These are phyloP conservation scores for Microglena sp. DNA, from an alignment of 139 green algal species.

Conservation along the genomic window DNA sequence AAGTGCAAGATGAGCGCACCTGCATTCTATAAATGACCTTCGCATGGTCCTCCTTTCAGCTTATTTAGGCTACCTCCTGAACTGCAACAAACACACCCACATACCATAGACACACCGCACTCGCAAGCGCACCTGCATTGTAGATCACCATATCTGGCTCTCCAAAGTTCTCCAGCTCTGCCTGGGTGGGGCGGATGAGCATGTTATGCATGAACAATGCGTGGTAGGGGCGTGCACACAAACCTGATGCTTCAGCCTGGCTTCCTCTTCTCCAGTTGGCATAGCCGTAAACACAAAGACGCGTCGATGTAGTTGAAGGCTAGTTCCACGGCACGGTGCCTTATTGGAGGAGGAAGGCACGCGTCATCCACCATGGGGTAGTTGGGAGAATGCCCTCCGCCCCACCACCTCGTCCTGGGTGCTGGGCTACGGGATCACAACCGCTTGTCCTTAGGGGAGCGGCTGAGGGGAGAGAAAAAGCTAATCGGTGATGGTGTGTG, in stretches of 20 bases:
- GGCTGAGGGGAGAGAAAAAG: too few relatives aligned
- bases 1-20: too few relatives aligned
- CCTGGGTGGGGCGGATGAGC: slow-evolving; percentile 76
- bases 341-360: slow-evolving; percentile 20
- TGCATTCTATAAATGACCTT: too few relatives aligned
- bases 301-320: slow-evolving; percentile 80
- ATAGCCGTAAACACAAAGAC: slow-evolving; percentile 80
- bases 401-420: slow-evolving; percentile 77
- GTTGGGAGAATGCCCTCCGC: slow-evolving; percentile 23
- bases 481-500: slow-evolving; percentile 14
- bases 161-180: slow-evolving; percentile 75
- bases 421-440: slow-evolving; percentile 66
- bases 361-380: slow-evolving; percentile 24
- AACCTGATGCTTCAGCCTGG: slow-evolving; percentile 79
- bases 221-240: slow-evolving; percentile 84
- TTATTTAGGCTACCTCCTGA: too few relatives aligned
- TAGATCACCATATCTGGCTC: slow-evolving; percentile 48
- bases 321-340: slow-evolving; percentile 63
- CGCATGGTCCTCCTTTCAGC: too few relatives aligned
- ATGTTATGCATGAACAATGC: slow-evolving; percentile 98
- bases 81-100: too few relatives aligned
- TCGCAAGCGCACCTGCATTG: slow-evolving; percentile 23
- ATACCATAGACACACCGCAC: too few relatives aligned
- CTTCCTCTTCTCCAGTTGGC: too few relatives aligned
- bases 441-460: slow-evolving; percentile 89